Evolutionary conservation across 1,284 basidiomycete genomes (phyloP), one percentile per base, ranked within the genome.

Genomic region (Ganoderma resinaceum): DNA sequence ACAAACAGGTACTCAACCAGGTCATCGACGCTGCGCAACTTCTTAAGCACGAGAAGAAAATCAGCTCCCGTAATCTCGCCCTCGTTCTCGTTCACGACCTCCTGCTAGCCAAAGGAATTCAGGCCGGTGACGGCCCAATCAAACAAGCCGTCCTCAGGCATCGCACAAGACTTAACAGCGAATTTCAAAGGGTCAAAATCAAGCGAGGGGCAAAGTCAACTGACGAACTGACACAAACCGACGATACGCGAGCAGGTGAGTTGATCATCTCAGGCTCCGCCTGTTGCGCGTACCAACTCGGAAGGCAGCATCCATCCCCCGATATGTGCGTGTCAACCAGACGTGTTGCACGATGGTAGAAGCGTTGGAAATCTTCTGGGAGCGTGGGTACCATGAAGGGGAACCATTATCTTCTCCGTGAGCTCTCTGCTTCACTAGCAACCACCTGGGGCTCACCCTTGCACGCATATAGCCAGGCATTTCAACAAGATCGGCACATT

Each of bases 21-120:
- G 85, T 93, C 66, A 92, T 96, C 62, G 80, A 86, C 7, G 80
- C 84, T 18, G 82, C 91, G 7, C 85, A 86, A 58, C 81, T 97
- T n/a, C 81, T 93, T 70, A 86, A 87, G 63, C 85, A 92, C 74
- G 95, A 97, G 80, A 87, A 86, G 78, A 89, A 90, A 68, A 85
- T 97, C 67, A 89, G 87, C 0, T 91, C 93, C 1, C 79, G 84
- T 49, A 94, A 90, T 76, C 85, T 97, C 61, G 88, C 92, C 6
- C 84, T 95, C 18, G 90, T 97, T 49, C 89, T 98, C 37, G 89
- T 96, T 3, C 96, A 98, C 74, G 96, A 98, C 79, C 81, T 96
- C 16, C 84, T 98, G 38, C 85, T 97, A 59, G 86, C 92, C 20
- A 82, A 87, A 23, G 92, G 94, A 23, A 95, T 97, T 72, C 93